phyloP scores from a whole-genome alignment of 345 rosid genomes.

The Salix arbutifolia region DNA sequence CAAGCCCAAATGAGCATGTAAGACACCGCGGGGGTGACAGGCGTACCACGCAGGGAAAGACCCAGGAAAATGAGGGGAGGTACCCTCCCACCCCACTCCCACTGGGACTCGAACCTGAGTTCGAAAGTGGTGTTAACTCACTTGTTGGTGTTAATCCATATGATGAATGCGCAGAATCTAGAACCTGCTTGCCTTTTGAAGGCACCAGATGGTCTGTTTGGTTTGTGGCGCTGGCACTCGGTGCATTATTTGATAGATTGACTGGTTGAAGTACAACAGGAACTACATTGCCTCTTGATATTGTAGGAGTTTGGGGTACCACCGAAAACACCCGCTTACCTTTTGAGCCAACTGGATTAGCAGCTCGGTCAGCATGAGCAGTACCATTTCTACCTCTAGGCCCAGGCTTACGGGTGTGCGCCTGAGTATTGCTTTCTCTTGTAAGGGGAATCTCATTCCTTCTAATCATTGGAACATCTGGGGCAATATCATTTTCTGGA shows the following conservation, averaged over 20 bases:
- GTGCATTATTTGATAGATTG: constrained; percentile 39
- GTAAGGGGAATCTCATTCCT: constrained; percentile 57
- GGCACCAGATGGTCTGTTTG: constrained; percentile 19
- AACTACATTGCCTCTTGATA: constrained; percentile 40
- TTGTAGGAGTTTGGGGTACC: constrained; percentile 32
- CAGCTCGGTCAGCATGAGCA: constrained; percentile 15
- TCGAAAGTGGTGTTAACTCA: no score
- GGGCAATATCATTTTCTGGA: constrained; percentile 65
- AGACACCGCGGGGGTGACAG: no score
- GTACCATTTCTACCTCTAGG: constrained; percentile 25
- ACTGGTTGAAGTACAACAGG: constrained; percentile 50
- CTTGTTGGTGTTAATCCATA: constrained; percentile 25
- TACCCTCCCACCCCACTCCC: no score
- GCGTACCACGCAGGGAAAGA: no score
- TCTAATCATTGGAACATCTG: constrained; percentile 62
- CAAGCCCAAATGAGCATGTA: no score
- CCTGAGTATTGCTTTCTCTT: constrained; percentile 31
- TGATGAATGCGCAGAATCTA: constrained; percentile 26
- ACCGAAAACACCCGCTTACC: constrained; percentile 10
- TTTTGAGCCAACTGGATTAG: constrained; percentile 19
- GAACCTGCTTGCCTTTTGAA: constrained; percentile 34
- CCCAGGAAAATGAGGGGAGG: no score
- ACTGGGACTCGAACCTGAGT: no score
- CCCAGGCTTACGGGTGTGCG: constrained; percentile 17
- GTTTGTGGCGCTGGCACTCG: constrained; percentile 7